Conservation (phyloP, 495 filamentous ascomycete genomes). For the Pseudoneurospora amorphoporcata region DNA sequence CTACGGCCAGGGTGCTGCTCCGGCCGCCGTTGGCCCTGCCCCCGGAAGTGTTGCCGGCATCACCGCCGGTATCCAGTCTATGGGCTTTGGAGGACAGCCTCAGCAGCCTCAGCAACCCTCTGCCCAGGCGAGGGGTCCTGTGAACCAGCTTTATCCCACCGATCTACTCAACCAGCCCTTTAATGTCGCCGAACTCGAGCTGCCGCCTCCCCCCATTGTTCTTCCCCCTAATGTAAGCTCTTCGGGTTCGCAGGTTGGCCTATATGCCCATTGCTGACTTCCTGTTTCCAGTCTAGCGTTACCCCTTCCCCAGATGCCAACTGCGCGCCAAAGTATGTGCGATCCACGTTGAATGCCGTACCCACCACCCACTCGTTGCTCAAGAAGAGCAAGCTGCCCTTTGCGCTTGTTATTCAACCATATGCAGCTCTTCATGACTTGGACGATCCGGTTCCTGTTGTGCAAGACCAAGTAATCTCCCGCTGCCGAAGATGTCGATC, state of each 20-base stretch:
- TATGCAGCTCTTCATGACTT: conserved; percentile 86
- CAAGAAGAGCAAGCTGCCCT: conserved; percentile 93
- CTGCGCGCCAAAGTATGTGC: conserved; percentile 87
- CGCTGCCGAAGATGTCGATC: conserved; percentile 89
- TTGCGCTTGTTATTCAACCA: conserved; percentile 91
- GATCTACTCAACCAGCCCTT: conserved; percentile 88
- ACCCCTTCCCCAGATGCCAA: conserved; percentile 89
- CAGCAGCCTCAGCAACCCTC: conserved; percentile 44
- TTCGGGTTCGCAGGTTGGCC: background rate
- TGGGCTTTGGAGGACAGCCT: conserved; percentile 55
- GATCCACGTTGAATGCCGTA: conserved; percentile 86
- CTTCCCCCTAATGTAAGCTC: conserved; percentile 79
- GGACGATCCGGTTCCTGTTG: conserved; percentile 82
- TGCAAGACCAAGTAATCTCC: conserved; percentile 94
- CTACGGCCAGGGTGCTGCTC: conserved; percentile 44
- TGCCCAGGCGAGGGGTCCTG: conserved; percentile 41
- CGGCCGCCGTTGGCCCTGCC: conserved; percentile 31
- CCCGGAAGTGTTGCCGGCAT: conserved; percentile 57
- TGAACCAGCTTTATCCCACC: conserved; percentile 87
- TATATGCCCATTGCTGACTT: conserved; percentile 15
- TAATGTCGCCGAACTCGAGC: conserved; percentile 83
- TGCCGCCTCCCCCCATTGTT: conserved; percentile 84
- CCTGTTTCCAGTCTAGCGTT: conserved; percentile 61
- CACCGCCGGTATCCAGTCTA: conserved; percentile 73
- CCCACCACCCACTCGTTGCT: conserved; percentile 84